Evolutionary conservation across 2,329 filamentous ascomycete species (phyloP), one percentile per base, ranked within the genome.

Genomic region (Xylaria sp.): DNA sequence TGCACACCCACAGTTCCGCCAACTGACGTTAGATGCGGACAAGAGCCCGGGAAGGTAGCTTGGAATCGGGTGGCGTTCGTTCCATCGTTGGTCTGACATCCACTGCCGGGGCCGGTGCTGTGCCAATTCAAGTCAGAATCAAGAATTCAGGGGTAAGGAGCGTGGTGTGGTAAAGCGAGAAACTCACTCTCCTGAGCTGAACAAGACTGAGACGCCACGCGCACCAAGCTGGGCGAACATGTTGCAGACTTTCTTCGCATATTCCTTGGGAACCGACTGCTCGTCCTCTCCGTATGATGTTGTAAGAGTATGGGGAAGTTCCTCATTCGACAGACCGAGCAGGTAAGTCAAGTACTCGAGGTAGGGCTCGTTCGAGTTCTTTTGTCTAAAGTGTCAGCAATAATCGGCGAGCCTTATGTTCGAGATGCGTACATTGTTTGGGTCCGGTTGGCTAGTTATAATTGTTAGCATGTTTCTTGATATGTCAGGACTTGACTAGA

Each of bases 51-150:
- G 69, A 84, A 86, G 2, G 71, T 76, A 13, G 83, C 79, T 13
- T 80, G 70, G 65, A 86, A 84, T 34, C 57, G 57, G 13, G 59
- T 57, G 71, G 75, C 77, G 55, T 81, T 79, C 55, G 76, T 79
- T 50, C 82, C 82, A 59, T 84, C 81, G 66, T 84, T 85, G 50
- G 76, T 78, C 58, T 78, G 71, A 69, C 83, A 85, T 1, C 74
- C 67, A 44, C 65, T 66, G 30, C 70, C 69, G 1, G 59, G 68
- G 66, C 47, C 70, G 67, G 50, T 52, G 52, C 39, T 52, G 37
- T 53, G 46, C 35, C 7, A 23, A 48, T 23, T 30, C 16, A 49
- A 13, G 39, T 35, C 18, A 23, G 13, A 8, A 49, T 30, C 1
- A 1, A 16, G 18, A n/a, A 6, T 19, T 19, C 1, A 30, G 23